Base-by-base conservation (phyloP, 2,329 filamentous ascomycete species). In the Penicillium sp. region DNA sequence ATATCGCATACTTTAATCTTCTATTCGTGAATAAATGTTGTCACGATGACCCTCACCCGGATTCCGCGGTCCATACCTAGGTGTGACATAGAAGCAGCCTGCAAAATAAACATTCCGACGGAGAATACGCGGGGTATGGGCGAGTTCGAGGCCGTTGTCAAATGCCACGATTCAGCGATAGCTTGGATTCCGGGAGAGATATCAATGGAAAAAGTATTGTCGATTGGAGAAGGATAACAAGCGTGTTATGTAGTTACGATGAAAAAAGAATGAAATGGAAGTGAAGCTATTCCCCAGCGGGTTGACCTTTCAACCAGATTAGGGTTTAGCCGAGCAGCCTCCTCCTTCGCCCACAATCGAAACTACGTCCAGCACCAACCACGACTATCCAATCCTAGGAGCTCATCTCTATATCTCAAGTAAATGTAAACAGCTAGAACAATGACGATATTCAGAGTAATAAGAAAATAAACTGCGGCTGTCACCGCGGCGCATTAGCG, bases 81-180 rank as follows among this genome's bases (percentile, higher is more conserved):
- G n/a, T n/a, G n/a, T n/a, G n/a, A n/a, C n/a, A n/a, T n/a, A n/a
- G n/a, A n/a, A n/a, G n/a, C n/a, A n/a, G 15, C 15, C 15, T 18
- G 15, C 15, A 18, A 18, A 18, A 18, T 18, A 18, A 18, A 18
- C 15, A 77, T 74, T 13, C 71, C 73, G 2, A 72, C 84, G 15
- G 15, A 18, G 15, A 18, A 18, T 37, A 79, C 73, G 23, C 68
- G 80, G 40, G 72, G 80, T 52, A 74, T 84, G 76, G 79, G 67
- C 0, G 76, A 81, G 55, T 79, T 68, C 59, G 81, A 85, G 66
- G 81, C 81, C 81, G 15, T 65, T 84, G 62, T 81, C 75, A 35
- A 85, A 84, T 62, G 69, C 71, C 54, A 84, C 84, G 71, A 80
- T 82, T 35, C 73, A 72, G 46, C 74, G 79, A 44, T 70, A 83